These are phyloP conservation scores for Boletellus deceptivus DNA, from an alignment of 1,284 basidiomycete species.

Conservation along the genomic window DNA sequence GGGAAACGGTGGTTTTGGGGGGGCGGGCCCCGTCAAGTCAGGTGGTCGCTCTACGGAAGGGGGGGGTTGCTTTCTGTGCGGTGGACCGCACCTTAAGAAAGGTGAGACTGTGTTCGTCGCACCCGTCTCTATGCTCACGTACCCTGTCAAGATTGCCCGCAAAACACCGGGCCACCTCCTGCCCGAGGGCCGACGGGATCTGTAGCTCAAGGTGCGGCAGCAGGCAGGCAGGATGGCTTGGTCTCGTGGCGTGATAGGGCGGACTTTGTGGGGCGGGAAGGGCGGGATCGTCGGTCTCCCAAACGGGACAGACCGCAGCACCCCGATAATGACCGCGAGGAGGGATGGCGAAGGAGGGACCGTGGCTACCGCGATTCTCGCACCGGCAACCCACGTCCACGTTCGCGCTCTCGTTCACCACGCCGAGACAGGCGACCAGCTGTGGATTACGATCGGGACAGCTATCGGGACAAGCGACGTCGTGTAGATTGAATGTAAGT, in stretches of 20 bases:
- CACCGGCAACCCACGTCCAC: constrained; percentile 25
- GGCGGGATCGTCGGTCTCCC: constrained; percentile 26
- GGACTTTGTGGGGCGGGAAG: constrained; percentile 19
- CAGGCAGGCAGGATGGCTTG: constrained; percentile 42
- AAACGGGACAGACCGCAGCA: constrained; percentile 26
- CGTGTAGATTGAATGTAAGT: constrained; percentile 35
- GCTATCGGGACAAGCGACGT: constrained; percentile 40
- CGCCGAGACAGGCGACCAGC: constrained; percentile 33
- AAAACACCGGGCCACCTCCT: constrained; percentile 54
- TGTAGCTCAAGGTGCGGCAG: constrained; percentile 46
- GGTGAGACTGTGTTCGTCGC: constrained; percentile 43
- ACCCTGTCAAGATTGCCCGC: constrained; percentile 61
- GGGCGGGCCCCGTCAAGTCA: constrained; percentile 49
- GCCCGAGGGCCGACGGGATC: constrained; percentile 39
- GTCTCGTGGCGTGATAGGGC: constrained; percentile 46
- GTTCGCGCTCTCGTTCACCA: constrained; percentile 39
- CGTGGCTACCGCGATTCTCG: constrained; percentile 21
- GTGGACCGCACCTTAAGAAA: constrained; percentile 87
- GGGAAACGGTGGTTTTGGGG: constrained; percentile 66
- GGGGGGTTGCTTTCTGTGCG: constrained; percentile 87
- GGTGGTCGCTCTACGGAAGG: constrained; percentile 56
- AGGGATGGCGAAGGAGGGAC: constrained; percentile 26
- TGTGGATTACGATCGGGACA: constrained; percentile 39
- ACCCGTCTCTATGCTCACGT: constrained; percentile 5
- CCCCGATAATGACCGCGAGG: constrained; percentile 26